Evolutionary conservation across 2,329 filamentous ascomycete genomes (phyloP).

Genomic region (Xylaria sp.): DNA sequence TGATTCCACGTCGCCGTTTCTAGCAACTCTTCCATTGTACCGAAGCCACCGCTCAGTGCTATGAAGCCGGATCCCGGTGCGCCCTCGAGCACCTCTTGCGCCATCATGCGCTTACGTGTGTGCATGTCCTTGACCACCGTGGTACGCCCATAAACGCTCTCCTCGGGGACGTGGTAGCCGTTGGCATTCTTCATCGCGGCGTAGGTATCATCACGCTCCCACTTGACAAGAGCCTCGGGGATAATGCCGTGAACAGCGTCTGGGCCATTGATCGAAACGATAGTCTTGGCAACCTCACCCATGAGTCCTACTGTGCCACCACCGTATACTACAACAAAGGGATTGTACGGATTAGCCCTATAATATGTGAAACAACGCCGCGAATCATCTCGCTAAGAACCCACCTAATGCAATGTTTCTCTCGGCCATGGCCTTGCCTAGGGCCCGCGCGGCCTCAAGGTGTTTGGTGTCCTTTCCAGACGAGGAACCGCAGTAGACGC

Average conservation of each 20-base stretch:
- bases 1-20: constrained; percentile 94
- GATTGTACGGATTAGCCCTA: constrained; percentile 10
- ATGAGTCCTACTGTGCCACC: constrained; percentile 92
- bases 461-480: constrained; percentile 68
- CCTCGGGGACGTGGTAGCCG: constrained; percentile 57
- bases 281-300: constrained; percentile 84
- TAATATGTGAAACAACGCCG: not conserved
- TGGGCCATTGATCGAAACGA: constrained; percentile 78
- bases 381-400: constrained; percentile 17
- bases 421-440: constrained; percentile 68
- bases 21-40: constrained; percentile 93
- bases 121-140: constrained; percentile 96
- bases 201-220: constrained; percentile 63
- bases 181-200: constrained; percentile 38
- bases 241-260: constrained; percentile 88
- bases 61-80: constrained; percentile 85
- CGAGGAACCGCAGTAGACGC: constrained; percentile 89
- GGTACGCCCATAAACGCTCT: constrained; percentile 68
- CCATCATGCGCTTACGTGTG: constrained; percentile 91
- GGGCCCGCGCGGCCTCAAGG: constrained; percentile 68
- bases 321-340: constrained; percentile 64
- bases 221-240: constrained; percentile 73
- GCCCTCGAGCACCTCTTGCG: constrained; percentile 73
- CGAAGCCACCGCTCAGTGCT: constrained; percentile 78
- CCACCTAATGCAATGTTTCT: constrained; percentile 70